Conservation (phyloP, 1,284 basidiomycete species). For the Ceratobasidium sp. region DNA sequence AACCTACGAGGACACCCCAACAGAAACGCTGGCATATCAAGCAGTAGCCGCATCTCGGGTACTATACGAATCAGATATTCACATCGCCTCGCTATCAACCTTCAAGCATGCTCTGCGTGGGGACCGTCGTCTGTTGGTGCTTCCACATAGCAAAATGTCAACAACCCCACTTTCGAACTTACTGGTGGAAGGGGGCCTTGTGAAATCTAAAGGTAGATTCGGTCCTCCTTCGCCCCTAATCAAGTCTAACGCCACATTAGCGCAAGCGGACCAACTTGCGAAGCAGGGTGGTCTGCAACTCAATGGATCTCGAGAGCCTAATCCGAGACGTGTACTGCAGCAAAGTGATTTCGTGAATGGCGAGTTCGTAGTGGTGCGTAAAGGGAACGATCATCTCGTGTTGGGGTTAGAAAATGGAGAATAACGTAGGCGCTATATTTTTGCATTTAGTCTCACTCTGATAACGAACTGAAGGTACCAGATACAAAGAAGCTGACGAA, state of each 20-base stretch:
- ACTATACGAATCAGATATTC: slow-evolving; percentile 24
- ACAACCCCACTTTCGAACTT: slow-evolving; percentile 11
- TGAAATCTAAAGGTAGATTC: slow-evolving; percentile 12
- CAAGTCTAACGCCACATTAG: background rate
- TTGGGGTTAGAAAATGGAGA: slow-evolving; percentile 4
- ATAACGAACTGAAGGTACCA: too few relatives aligned
- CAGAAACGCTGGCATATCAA: slow-evolving; percentile 25
- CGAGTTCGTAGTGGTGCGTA: slow-evolving; percentile 17
- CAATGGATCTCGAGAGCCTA: slow-evolving; percentile 14
- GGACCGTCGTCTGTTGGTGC: slow-evolving; percentile 22
- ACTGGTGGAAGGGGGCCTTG: slow-evolving; percentile 25
- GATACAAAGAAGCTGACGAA: too few relatives aligned
- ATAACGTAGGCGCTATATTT: background rate
- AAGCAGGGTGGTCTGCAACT: slow-evolving; percentile 32
- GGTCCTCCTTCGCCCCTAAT: background rate
- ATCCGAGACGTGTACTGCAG: slow-evolving; percentile 16
- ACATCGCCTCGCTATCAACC: slow-evolving; percentile 6
- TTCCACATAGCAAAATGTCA: background rate
- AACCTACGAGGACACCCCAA: too few relatives aligned
- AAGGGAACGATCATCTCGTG: slow-evolving; percentile 31
- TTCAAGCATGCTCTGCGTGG: slow-evolving; percentile 14
- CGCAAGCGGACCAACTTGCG: slow-evolving; percentile 23
- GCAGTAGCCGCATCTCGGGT: slow-evolving; percentile 18
- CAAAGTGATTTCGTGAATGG: slow-evolving; percentile 26
- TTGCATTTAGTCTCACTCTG: too few relatives aligned